A percentile compares a stretch with the other conserved stretches of the same genome.
These are phyloP conservation scores for Podila clonocystis DNA, from an alignment of 192 early-diverging fungal species.

Conservation along the genomic window DNA sequence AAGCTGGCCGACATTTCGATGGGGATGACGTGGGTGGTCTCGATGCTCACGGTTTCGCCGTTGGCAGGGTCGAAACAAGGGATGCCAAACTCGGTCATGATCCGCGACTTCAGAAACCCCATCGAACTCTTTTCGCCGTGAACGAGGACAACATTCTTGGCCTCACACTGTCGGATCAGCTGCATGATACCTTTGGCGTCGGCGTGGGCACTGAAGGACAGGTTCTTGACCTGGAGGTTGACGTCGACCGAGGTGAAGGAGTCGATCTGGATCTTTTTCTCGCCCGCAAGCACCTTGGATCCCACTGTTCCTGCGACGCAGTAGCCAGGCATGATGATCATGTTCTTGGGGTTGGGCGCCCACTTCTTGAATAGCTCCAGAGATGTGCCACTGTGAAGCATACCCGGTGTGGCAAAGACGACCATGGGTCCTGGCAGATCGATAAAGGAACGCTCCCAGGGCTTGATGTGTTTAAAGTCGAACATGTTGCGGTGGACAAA, in stretches of 20 bases:
- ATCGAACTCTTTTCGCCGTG: slow-evolving; percentile 95
- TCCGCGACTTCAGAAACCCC: slow-evolving; percentile 82
- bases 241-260: slow-evolving; percentile 77
- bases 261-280: slow-evolving; percentile 89
- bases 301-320: slow-evolving; percentile 98
- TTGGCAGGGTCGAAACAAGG: slow-evolving; percentile 92
- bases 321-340: slow-evolving; percentile 98
- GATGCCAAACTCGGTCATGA: slow-evolving; percentile 85
- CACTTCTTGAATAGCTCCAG: slow-evolving; percentile 97
- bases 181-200: slow-evolving; percentile 99
- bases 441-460: slow-evolving; percentile 76
- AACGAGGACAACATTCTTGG: slow-evolving; percentile 91
- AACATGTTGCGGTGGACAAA: slow-evolving; percentile 97
- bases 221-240: slow-evolving; percentile 92
- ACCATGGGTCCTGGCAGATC: slow-evolving; percentile 94
- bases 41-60: slow-evolving; percentile 77
- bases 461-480: slow-evolving; percentile 94
- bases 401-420: slow-evolving; percentile 96
- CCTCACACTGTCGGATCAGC: slow-evolving; percentile 89
- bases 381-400: slow-evolving; percentile 96
- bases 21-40: slow-evolving; percentile 73
- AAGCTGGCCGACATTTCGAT: slow-evolving; percentile 62
- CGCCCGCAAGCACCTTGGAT: slow-evolving; percentile 89
- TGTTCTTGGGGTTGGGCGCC: slow-evolving; percentile 92
- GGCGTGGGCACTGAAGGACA: slow-evolving; percentile 97